Conservation (phyloP, 139 green algal species). For the Chlamydomonas sp. region DNA sequence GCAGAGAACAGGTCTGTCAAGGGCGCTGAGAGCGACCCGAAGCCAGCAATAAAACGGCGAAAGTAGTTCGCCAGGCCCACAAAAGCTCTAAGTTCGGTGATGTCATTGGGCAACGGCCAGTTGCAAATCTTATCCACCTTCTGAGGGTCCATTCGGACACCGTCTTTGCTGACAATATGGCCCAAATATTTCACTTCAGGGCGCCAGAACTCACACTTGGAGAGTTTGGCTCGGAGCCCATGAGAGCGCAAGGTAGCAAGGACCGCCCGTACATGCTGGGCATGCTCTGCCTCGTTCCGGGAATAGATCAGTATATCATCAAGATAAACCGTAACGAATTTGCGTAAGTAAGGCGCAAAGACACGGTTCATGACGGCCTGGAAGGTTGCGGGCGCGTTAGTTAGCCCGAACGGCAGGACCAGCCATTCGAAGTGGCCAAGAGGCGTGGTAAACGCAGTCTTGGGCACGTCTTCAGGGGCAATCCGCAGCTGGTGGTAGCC, state of each 20-base stretch:
- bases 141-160: neutral
- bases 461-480: conserved; percentile 21
- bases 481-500: conserved; percentile 37
- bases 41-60: neutral
- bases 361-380: conserved; percentile 53
- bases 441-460: conserved; percentile 43
- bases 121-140: neutral
- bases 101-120: neutral
- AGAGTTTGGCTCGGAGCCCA: conserved; percentile 51
- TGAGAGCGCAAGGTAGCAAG: conserved; percentile 48
- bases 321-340: conserved; percentile 64
- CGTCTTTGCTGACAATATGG: neutral
- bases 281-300: conserved; percentile 46
- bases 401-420: conserved; percentile 43
- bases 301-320: conserved; percentile 66
- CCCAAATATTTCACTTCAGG: conserved; percentile 4
- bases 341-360: conserved; percentile 47
- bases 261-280: conserved; percentile 48
- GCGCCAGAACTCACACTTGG: conserved; percentile 57
- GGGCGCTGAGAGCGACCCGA: neutral
- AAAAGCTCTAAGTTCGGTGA: neutral
- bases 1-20: neutral
- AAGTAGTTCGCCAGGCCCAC: conserved; percentile 23
- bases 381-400: conserved; percentile 38
- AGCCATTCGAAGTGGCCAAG: conserved; percentile 52